Evolutionary conservation across 2,329 filamentous ascomycete species (phyloP), one percentile per base, ranked within the genome.

Genomic region (Paracorniculantispora psalliotae): DNA sequence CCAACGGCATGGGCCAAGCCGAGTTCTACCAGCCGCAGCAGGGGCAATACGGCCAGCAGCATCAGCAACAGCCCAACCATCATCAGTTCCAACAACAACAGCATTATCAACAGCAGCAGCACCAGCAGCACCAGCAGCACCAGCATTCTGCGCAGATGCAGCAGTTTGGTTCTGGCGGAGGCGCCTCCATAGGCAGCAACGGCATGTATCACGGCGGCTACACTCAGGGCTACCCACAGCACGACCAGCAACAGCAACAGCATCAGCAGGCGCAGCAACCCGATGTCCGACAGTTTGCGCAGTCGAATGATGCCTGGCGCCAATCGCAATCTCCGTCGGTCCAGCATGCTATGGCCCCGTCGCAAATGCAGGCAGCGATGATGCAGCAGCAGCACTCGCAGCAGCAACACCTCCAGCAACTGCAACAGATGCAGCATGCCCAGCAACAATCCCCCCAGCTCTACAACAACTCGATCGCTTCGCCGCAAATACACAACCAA

Each of bases 401-500:
- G 30, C 64, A 65, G 39, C 60, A 63, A 51, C 72, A 56, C 64
- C 61, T 63, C 3, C 69, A 69, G 13, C 69, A 70, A 61, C 61
- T 62, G 59, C 67, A 67, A 19, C 65, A 69, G 69, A 53, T 54
- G 49, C 68, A 67, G 2, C 69, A 70, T 26, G 66, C 67, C 4
- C 67, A 72, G 57, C 66, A 68, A 15, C 67, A 59, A 46, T 66
- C 60, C 60, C 63, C 60, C 9, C 56, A 46, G 17, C 46, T 58
- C 21, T 58, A 58, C 47, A 51, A 58, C 48, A 51, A 23, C 28
- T 58, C 56, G 10, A 37, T 58, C 28, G 47, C 33, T 15, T 50
- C 46, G 3, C 56, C 46, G 15, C 56, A 58, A 58, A 35, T 51
- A 59, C 67, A 60, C 60, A 64, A 48, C 35, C 65, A 67, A 58